Conservation (phyloP, 768 basidiomycete species). For the Lentinula detonsa region DNA sequence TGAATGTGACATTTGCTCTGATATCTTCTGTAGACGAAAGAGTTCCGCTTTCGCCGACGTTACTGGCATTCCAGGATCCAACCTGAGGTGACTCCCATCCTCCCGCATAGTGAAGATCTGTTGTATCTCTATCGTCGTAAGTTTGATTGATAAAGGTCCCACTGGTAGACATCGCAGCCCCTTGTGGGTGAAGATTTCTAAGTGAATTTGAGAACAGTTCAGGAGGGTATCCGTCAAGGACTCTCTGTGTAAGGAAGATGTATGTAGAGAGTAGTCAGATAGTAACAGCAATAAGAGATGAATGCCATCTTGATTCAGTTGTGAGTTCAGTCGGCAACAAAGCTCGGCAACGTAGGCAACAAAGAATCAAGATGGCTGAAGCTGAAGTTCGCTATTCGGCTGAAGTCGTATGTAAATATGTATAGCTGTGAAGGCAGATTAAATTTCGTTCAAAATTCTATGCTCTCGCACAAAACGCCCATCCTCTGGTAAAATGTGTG, state of each 20-base stretch:
- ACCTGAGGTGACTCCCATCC: constrained; percentile 13
- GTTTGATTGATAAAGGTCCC: constrained; percentile 14
- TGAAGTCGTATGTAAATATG: too few species aligned
- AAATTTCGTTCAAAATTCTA: too few species aligned
- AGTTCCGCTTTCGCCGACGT: constrained; percentile 21
- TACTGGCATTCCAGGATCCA: constrained; percentile 22
- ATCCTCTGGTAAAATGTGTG: too few species aligned
- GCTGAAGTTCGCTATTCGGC: too few species aligned
- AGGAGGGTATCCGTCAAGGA: background rate
- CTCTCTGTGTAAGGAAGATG: background rate
- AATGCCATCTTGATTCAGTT: background rate
- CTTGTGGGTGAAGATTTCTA: background rate
- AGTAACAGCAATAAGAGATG: background rate
- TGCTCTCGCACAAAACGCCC: too few species aligned
- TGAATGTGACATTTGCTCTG: constrained; percentile 22
- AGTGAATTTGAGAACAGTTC: background rate
- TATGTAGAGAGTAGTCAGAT: background rate
- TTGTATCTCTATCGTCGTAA: constrained; percentile 19
- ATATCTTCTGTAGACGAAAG: constrained; percentile 17
- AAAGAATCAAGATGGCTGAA: too few species aligned
- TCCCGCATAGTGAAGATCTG: constrained; percentile 15
- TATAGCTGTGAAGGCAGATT: too few species aligned
- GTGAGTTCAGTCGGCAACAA: too few species aligned
- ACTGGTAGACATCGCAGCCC: background rate
- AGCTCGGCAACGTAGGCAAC: too few species aligned